phyloP scores from a whole-genome alignment of 371 early-diverging fungal species.

The Mucor ambiguus region DNA sequence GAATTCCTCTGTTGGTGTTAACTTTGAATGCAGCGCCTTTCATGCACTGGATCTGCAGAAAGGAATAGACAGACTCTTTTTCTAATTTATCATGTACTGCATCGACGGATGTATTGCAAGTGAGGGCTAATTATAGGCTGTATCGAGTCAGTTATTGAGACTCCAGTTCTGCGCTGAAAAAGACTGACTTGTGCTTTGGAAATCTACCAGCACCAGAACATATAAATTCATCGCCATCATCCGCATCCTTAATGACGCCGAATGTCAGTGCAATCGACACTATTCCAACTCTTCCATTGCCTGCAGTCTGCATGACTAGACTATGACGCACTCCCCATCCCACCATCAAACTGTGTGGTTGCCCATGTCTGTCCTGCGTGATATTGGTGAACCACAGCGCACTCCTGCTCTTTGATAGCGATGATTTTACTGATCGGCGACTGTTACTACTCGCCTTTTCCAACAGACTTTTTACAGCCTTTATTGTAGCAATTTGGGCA shows the following conservation, averaged over 20 bases:
- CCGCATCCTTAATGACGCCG: conserved; percentile 58
- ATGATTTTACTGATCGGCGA: neutral
- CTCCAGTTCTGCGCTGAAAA: neutral
- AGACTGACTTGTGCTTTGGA: conserved; percentile 26
- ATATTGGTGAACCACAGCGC: conserved; percentile 30
- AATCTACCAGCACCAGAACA: conserved; percentile 64
- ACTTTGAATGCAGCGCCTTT: conserved; percentile 43
- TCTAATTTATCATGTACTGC: conserved; percentile 54
- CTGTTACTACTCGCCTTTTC: conserved; percentile 36
- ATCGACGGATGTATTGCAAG: conserved; percentile 55
- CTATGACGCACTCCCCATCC: conserved; percentile 63
- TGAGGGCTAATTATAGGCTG: conserved; percentile 59
- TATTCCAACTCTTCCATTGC: conserved; percentile 44
- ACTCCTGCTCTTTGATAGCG: conserved; percentile 31
- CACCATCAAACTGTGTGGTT: conserved; percentile 38
- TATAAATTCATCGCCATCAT: conserved; percentile 57
- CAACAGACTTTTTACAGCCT: conserved; percentile 35
- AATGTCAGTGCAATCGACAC: conserved; percentile 58
- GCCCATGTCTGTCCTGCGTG: conserved; percentile 60
- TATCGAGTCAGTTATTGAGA: conserved; percentile 51
- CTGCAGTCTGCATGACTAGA: conserved; percentile 54
- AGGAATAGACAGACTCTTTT: conserved; percentile 55
- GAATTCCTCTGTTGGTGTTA: conserved; percentile 47
- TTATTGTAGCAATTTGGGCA: conserved; percentile 56
- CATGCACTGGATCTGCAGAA: conserved; percentile 50